Conservation (phyloP, 140 eudicot species). For the Oenanthe javanica region DNA sequence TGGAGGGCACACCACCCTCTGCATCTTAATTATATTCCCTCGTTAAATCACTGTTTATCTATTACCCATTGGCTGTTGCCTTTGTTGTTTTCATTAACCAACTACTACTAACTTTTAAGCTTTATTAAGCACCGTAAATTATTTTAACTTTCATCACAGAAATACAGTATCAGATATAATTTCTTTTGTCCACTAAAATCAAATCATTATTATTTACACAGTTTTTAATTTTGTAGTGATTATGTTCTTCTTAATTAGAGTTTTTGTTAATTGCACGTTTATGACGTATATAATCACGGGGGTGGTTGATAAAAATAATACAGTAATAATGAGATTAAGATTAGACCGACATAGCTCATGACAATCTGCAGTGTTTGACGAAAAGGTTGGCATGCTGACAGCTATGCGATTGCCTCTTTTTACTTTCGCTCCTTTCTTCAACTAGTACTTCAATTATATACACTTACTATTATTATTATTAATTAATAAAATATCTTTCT, state of each 20-base stretch:
- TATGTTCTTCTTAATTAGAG: too few species aligned
- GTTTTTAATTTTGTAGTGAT: too few species aligned
- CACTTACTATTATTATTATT: neutral
- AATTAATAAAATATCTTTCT: neutral
- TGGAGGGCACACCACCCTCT: neutral
- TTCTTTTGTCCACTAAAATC: too few species aligned
- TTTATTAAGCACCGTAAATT: too few species aligned
- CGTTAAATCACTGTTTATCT: neutral
- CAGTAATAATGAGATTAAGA: slow-evolving; percentile 1
- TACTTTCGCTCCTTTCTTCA: neutral
- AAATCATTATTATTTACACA: too few species aligned
- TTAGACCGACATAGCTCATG: slow-evolving; percentile 12
- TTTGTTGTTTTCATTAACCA: neutral
- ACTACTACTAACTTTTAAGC: neutral
- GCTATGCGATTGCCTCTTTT: neutral
- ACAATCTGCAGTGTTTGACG: neutral
- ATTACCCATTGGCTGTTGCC: too few species aligned
- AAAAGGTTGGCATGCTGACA: slow-evolving; percentile 9
- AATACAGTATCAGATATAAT: too few species aligned
- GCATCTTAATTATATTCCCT: neutral
- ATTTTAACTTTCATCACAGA: too few species aligned
- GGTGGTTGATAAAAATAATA: neutral
- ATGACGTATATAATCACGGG: neutral
- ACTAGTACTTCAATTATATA: neutral
- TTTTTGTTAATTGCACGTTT: too few species aligned